A percentile compares a stretch with the other conserved stretches of the same genome.
phyloP scores from a whole-genome alignment of 1,284 basidiomycete genomes.

The Quambalaria eucalypti region DNA sequence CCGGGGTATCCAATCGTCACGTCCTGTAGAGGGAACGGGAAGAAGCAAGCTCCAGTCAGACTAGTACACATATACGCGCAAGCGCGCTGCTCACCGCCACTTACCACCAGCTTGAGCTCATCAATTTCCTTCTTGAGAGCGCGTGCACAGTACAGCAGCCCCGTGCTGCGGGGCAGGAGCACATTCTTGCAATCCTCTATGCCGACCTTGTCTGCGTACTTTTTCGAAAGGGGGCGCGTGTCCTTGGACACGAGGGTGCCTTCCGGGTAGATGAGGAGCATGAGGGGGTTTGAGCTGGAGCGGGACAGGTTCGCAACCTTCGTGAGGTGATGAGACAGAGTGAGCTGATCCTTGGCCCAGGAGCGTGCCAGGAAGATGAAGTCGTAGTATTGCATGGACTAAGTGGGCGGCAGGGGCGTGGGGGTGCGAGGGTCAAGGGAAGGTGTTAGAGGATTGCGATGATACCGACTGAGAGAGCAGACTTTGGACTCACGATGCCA shows the following conservation, averaged over 20 bases:
- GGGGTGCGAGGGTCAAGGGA: background rate
- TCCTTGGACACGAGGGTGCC: conserved; percentile 31
- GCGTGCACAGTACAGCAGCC: conserved; percentile 73
- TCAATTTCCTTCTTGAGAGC: conserved; percentile 69
- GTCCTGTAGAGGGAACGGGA: conserved; percentile 9
- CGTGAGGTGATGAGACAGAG: conserved; percentile 21
- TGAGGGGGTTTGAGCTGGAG: conserved; percentile 3
- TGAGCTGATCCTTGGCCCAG: conserved; percentile 25
- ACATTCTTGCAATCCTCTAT: conserved; percentile 66
- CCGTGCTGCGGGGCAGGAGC: conserved; percentile 81
- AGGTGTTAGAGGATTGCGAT: background rate
- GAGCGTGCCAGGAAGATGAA: conserved; percentile 36
- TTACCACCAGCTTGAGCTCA: conserved; percentile 67
- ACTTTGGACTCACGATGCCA: conserved; percentile 15
- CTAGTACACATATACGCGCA: too few relatives aligned
- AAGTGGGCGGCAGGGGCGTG: conserved; percentile 7
- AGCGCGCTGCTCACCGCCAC: conserved; percentile 40
- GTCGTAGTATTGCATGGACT: conserved; percentile 33
- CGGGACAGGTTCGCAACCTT: conserved; percentile 7
- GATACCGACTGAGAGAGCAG: background rate
- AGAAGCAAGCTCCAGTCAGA: background rate
- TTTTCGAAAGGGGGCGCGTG: conserved; percentile 27
- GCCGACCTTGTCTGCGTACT: conserved; percentile 35
- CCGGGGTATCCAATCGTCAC: conserved; percentile 79
- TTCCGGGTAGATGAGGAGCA: conserved; percentile 39